These are phyloP conservation scores for Trypanosoma conorhini DNA, from an alignment of 208 protist genomes.

Conservation along the genomic window DNA sequence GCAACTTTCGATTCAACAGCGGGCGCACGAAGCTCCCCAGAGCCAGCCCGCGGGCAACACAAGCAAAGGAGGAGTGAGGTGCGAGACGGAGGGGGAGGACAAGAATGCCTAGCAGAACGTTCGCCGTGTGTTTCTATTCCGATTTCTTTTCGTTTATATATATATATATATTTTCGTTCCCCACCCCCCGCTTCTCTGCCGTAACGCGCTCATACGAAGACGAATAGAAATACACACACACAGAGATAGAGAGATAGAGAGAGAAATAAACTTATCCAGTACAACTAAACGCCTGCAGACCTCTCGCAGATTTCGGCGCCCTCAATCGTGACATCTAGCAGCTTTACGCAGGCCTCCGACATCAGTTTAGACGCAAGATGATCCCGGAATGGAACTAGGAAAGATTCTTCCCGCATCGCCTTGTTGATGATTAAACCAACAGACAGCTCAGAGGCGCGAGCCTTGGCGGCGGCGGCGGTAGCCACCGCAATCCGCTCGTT, in stretches of 20 bases:
- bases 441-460: constrained; percentile 55
- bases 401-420: constrained; percentile 53
- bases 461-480: constrained; percentile 46
- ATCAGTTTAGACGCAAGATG: constrained; percentile 68
- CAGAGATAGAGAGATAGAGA: neutral
- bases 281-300: neutral
- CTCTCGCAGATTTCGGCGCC: constrained; percentile 55
- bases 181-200: no score
- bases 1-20: no score
- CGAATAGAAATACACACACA: neutral
- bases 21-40: neutral
- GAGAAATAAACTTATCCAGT: neutral
- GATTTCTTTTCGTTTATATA: no score
- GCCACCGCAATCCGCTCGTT: constrained; percentile 73
- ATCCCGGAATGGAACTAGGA: constrained; percentile 46
- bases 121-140: no score
- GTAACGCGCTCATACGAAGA: no score
- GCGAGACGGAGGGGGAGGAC: no score
- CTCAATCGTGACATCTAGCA: constrained; percentile 59
- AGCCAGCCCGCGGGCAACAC: neutral
- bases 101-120: no score
- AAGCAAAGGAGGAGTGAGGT: no score
- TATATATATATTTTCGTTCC: no score
- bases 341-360: constrained; percentile 61
- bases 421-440: constrained; percentile 75